Base-by-base conservation (phyloP, 2,329 filamentous ascomycete species). In the Madurella mycetomatis region DNA sequence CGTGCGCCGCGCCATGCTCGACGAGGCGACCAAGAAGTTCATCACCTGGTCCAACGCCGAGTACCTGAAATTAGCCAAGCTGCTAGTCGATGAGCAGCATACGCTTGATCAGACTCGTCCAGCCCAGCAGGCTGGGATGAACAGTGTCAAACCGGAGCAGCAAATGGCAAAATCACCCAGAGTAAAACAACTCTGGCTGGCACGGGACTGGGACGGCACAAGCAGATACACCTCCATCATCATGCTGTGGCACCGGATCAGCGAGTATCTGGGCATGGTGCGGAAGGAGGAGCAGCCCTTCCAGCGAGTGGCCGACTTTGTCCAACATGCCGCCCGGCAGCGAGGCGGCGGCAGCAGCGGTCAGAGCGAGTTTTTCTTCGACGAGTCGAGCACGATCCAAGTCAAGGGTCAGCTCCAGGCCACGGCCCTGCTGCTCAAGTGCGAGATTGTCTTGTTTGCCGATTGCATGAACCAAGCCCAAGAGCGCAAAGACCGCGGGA, bases 1-100 rank as follows among this genome's bases (percentile, higher is more conserved):
- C 2, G 74, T 86, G 30, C 76, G 81, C 37, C 75, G 79, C 4
- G 81, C 79, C 1, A 69, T 83, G 7, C 72, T 88, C 0, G 83
- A 88, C 51, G 80, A 86, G 63, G 73, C 79, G 0, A 82, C 82
- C 0, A 86, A 85, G 67, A 84, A 82, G 57, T 84, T 88, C 63
- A 37, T 37, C 34, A 37, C 4, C 76, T 85, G n/a, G 62, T 53
- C 8, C 61, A 57, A 7, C 62, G 70, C 9, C 78, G 73, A 37
- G 13, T 37, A 12, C 54, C 58, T 72, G 0, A 63, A 70, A 3
- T 68, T 83, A 8, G 70, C 70, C 1, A 56, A 69, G 9, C 56
- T 65, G 34, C 13, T 37, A 9, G 34, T 37, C 1, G 54, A 58
- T 15, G 15, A 44, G 1, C 54, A 60, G 17, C 60, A 78, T 9